These are phyloP conservation scores for Hanseniaspora meyeri DNA, from an alignment of 805 yeast genomes.

Conservation along the genomic window DNA sequence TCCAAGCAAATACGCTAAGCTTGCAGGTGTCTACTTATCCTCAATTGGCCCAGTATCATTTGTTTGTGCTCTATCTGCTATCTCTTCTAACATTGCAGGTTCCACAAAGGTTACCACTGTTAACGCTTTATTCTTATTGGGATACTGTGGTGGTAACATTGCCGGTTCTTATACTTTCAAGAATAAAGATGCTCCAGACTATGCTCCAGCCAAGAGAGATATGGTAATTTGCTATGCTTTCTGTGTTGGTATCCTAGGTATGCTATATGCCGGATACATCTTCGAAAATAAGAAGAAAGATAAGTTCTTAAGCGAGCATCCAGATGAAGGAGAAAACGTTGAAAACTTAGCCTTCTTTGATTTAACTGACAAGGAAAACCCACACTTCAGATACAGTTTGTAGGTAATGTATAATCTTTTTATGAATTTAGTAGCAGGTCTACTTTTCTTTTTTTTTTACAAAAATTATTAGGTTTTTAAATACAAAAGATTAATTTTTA, in stretches of 20 bases:
- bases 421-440: not conserved
- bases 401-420: conserved; percentile 2
- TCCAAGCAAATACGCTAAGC: conserved; percentile 25
- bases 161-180: conserved; percentile 66
- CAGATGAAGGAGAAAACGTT: conserved; percentile 16
- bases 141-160: conserved; percentile 55
- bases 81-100: conserved; percentile 50
- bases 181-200: conserved; percentile 45
- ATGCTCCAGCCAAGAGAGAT: conserved; percentile 42
- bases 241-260: conserved; percentile 29
- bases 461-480: too few relatives aligned
- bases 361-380: conserved; percentile 34
- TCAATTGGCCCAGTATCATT: conserved; percentile 29
- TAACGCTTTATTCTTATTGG: conserved; percentile 47
- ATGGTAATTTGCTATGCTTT: conserved; percentile 38
- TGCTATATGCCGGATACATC: conserved; percentile 23
- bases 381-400: conserved; percentile 30
- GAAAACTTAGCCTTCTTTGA: conserved; percentile 28
- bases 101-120: conserved; percentile 58
- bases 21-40: conserved; percentile 32
- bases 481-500: not conserved
- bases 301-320: conserved; percentile 22
- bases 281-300: conserved; percentile 37
- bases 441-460: not conserved
- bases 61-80: conserved; percentile 27